phyloP scores from a whole-genome alignment of 208 protist genomes.

The Trypanosoma brucei region DNA sequence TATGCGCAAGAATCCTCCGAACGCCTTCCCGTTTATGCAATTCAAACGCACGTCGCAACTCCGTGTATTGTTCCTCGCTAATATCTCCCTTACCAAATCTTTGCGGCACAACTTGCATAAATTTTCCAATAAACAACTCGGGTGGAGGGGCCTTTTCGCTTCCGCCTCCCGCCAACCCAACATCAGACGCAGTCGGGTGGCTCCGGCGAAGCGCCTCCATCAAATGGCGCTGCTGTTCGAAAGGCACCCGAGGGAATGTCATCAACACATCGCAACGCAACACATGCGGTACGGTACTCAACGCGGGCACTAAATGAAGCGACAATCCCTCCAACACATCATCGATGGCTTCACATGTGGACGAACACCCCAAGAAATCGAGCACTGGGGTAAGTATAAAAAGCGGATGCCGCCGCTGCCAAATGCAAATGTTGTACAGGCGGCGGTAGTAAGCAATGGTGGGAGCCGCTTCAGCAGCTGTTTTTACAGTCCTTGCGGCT shows the following conservation, averaged over 20 bases:
- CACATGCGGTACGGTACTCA: constrained; percentile 33
- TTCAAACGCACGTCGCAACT: constrained; percentile 56
- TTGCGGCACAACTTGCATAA: constrained; percentile 8
- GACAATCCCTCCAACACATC: constrained; percentile 48
- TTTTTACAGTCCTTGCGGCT: not conserved
- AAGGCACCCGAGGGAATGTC: constrained; percentile 36
- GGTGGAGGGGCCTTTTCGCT: constrained; percentile 10
- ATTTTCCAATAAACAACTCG: constrained; percentile 13
- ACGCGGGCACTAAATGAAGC: constrained; percentile 13
- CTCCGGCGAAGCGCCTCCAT: constrained; percentile 29
- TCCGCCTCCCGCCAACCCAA: not conserved
- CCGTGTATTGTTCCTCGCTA: constrained; percentile 25
- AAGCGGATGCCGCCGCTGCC: constrained; percentile 70
- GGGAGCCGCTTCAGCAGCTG: not conserved
- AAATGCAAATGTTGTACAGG: constrained; percentile 59
- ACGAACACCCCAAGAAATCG: constrained; percentile 13
- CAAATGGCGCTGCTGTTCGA: constrained; percentile 34
- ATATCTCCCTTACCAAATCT: constrained; percentile 18
- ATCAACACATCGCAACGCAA: constrained; percentile 76
- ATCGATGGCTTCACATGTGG: constrained; percentile 27
- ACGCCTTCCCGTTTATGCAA: constrained; percentile 57
- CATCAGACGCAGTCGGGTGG: not conserved
- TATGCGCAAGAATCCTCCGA: constrained; percentile 22
- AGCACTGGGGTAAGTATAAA: constrained; percentile 38
- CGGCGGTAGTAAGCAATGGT: constrained; percentile 25